A percentile compares a stretch with the other conserved stretches of the same genome.
Evolutionary conservation across 2,329 filamentous ascomycete genomes (phyloP).

Genomic region (Ophiostoma quercus): DNA sequence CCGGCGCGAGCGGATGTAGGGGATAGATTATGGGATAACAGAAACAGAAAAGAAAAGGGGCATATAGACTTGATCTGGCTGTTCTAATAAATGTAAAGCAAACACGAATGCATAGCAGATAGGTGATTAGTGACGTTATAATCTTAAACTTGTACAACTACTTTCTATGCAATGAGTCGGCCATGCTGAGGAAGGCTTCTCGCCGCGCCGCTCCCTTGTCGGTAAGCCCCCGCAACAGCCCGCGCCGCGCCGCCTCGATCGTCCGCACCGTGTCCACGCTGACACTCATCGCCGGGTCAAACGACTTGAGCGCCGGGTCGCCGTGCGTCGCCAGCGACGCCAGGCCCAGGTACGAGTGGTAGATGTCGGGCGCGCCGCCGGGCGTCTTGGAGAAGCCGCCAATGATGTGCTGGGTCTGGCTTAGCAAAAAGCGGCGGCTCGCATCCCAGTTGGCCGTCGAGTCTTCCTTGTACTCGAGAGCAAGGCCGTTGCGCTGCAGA

Average conservation of each 20-base stretch:
- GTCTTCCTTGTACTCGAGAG: constrained; percentile 52
- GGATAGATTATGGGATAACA: neutral
- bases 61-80: constrained; percentile 8
- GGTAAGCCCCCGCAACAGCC: constrained; percentile 31
- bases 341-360: constrained; percentile 85
- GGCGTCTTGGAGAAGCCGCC: constrained; percentile 74
- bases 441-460: constrained; percentile 49
- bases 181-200: constrained; percentile 16
- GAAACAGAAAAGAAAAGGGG: constrained; percentile 3
- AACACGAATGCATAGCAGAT: neutral
- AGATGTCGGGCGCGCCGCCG: constrained; percentile 66
- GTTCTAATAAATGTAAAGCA: constrained; percentile 5
- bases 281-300: constrained; percentile 74
- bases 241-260: constrained; percentile 44
- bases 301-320: constrained; percentile 60
- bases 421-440: constrained; percentile 72
- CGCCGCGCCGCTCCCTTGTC: neutral
- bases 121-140: neutral
- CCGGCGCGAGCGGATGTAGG: constrained; percentile 58
- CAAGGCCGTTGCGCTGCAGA: constrained; percentile 24
- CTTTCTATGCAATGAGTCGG: neutral
- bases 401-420: constrained; percentile 80
- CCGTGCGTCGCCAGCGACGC: constrained; percentile 70
- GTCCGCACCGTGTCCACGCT: constrained; percentile 54
- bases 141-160: neutral